These are phyloP conservation scores for Melanogaster broomeanus DNA, from an alignment of 768 basidiomycete genomes.

Conservation along the genomic window DNA sequence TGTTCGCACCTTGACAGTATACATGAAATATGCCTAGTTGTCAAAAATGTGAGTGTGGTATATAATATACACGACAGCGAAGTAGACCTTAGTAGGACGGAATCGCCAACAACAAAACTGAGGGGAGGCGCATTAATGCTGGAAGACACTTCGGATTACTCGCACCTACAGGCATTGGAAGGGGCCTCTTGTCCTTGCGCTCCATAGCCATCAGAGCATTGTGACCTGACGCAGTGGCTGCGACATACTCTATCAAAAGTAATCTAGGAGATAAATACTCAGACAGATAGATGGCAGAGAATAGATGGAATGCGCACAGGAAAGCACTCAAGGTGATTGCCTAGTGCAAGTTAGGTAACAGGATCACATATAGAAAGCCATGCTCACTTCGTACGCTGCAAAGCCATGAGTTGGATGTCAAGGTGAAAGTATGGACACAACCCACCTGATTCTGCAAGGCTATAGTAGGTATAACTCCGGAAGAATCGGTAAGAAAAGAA, in stretches of 20 bases:
- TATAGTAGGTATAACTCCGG: constrained; percentile 70
- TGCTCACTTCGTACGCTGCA: constrained; percentile 67
- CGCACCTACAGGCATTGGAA: constrained; percentile 66
- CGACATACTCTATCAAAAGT: constrained; percentile 84
- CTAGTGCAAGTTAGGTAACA: constrained; percentile 38
- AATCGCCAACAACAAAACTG: constrained; percentile 85
- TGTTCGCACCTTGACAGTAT: constrained; percentile 68
- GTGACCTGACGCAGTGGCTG: constrained; percentile 62
- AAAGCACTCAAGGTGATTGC: constrained; percentile 86
- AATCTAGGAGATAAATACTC: constrained; percentile 44
- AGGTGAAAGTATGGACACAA: constrained; percentile 7
- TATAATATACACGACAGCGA: not conserved
- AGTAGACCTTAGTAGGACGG: constrained; percentile 70
- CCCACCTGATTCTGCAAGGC: constrained; percentile 51
- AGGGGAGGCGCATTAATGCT: not conserved
- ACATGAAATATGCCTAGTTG: constrained; percentile 80
- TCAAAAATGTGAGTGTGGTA: constrained; percentile 6
- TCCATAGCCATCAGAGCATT: constrained; percentile 67
- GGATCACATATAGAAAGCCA: not conserved
- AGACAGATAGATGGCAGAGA: not conserved
- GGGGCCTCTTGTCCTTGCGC: constrained; percentile 73
- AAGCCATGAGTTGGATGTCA: constrained; percentile 25
- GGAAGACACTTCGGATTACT: not conserved
- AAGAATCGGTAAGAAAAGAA: constrained; percentile 88
- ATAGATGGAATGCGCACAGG: constrained; percentile 50